A percentile compares a stretch with the other conserved stretches of the same genome.
These are phyloP conservation scores for Blumeria hordei DNA, from an alignment of 2,329 filamentous ascomycete genomes.

Conservation along the genomic window DNA sequence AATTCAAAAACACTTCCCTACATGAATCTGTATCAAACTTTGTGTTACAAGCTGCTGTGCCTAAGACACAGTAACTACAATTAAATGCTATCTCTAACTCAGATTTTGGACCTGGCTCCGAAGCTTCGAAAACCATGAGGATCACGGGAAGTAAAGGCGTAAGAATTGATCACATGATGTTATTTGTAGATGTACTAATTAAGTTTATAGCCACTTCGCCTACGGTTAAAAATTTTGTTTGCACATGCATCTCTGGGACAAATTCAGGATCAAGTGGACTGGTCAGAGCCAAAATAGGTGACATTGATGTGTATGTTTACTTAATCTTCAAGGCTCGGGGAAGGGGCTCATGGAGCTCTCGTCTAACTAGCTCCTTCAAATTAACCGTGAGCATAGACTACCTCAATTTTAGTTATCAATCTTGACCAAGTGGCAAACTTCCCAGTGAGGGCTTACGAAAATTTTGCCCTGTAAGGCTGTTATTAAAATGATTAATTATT, in stretches of 20 bases:
- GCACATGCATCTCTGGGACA: constrained; percentile 42
- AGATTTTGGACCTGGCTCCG: constrained; percentile 51
- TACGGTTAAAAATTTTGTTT: constrained; percentile 71
- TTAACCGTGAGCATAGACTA: too few relatives aligned
- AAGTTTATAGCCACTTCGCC: constrained; percentile 40
- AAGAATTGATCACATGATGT: constrained; percentile 23
- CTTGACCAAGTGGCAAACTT: too few relatives aligned
- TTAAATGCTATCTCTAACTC: constrained; percentile 68
- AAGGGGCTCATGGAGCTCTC: too few relatives aligned
- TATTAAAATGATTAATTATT: too few relatives aligned
- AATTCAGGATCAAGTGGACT: constrained; percentile 84
- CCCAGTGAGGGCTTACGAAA: too few relatives aligned
- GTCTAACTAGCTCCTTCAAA: too few relatives aligned
- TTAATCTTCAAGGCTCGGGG: background rate
- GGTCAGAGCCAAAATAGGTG: constrained; percentile 45
- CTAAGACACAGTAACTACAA: constrained; percentile 86
- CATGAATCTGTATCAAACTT: constrained; percentile 45
- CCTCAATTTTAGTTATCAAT: too few relatives aligned
- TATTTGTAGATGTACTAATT: background rate
- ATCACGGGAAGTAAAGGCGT: constrained; percentile 70
- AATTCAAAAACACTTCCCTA: constrained; percentile 55
- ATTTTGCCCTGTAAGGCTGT: too few relatives aligned
- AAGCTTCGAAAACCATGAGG: constrained; percentile 79
- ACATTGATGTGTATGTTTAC: background rate
- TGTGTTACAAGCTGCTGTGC: constrained; percentile 79